Evolutionary conservation across 257 asterid genomes (phyloP), one percentile per base, ranked within the genome.

Genomic region (Echites panduratus): DNA sequence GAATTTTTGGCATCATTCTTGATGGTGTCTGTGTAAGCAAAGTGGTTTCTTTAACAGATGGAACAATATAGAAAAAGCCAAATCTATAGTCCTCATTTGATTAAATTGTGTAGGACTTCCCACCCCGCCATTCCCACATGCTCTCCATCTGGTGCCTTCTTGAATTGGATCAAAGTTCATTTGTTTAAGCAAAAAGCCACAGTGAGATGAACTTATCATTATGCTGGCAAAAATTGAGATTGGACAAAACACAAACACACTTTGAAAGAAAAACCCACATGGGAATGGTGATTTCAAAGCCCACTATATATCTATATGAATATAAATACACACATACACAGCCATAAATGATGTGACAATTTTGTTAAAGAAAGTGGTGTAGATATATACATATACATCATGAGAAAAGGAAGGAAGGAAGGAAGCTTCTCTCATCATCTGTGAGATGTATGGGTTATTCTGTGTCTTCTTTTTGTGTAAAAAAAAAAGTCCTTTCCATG

Each of bases 371-470:
- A 35, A 73, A 69, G 38, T 32, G 24, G 77, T 64, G 27, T 68
- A 68, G 59, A 72, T 76, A 32, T 32, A 32, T 32, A 32, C 38
- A 32, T 32, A 32, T 32, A 3, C 38, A 32, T n/a, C 38, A 32
- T 32, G 38, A 32, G 38, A 32, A 3, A 67, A 74, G 32, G 70
- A 71, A 71, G 76, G 38, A 67, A 74, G 32, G 70, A 71, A 71
- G 76, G 80, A 80, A 38, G 78, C 52, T 75, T 61, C 78, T 35
- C 16, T 38, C 68, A 67, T 72, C 56, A 40, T 59, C 50, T 66
- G 5, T 67, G 67, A 0, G 19, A 48, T 70, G 71, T 57, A 35
- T 79, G 68, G 68, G 69, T 71, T 79, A 66, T 57, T 75, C 78
- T 67, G 57, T 67, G 57, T 59, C 73, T 66, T 52, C 70, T 72